Evolutionary conservation across 768 basidiomycete genomes (phyloP).

Genomic region (Mrakia blollopis): DNA sequence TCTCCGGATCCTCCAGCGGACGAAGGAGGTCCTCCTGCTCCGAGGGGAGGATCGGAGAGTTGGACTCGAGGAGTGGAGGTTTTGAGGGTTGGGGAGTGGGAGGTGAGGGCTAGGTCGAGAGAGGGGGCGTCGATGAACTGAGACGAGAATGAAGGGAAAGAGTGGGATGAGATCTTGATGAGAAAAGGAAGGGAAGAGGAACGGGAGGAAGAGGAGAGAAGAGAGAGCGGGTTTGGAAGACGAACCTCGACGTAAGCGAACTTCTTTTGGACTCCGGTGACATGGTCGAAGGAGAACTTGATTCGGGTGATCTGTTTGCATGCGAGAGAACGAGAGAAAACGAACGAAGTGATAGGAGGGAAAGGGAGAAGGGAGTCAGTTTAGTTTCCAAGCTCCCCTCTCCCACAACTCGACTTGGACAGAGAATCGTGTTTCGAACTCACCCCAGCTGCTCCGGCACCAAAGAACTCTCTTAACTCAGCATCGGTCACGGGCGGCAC

Average conservation of each 20-base stretch:
- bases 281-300: slow-evolving; percentile 19
- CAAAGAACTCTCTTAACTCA: slow-evolving; percentile 72
- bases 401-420: background rate
- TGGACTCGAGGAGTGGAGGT: slow-evolving; percentile 8
- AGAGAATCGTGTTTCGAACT: slow-evolving; percentile 39
- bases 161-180: background rate
- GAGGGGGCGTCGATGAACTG: slow-evolving; percentile 28
- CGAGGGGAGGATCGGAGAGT: background rate
- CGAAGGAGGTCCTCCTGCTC: background rate
- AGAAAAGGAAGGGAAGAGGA: background rate
- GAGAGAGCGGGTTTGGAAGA: background rate
- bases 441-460: slow-evolving; percentile 63
- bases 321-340: background rate
- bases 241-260: slow-evolving; percentile 27
- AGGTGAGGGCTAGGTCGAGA: slow-evolving; percentile 6
- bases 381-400: too few species aligned
- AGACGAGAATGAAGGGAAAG: too few species aligned
- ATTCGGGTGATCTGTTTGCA: slow-evolving; percentile 16
- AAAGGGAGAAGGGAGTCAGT: background rate
- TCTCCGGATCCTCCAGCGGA: background rate
- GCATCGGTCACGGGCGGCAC: slow-evolving; percentile 54
- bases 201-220: background rate
- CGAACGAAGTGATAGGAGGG: background rate
- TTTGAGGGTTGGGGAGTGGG: background rate
- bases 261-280: slow-evolving; percentile 9